Conservation (phyloP, 139 green algal genomes). For the Gonium pectorale region DNA sequence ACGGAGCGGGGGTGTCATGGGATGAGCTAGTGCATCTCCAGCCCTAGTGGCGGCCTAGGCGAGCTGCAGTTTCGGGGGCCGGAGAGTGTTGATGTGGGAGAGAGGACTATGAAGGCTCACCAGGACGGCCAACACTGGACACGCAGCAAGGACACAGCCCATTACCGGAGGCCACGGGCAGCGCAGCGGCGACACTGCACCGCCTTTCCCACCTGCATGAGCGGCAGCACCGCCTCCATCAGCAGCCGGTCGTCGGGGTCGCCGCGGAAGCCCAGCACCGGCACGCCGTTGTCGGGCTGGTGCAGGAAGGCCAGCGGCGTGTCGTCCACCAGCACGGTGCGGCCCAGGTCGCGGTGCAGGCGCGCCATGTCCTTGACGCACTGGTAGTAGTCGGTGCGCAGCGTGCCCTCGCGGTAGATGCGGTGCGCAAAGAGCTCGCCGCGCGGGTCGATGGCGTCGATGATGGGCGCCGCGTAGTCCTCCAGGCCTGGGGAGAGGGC, state of each 20-base stretch:
- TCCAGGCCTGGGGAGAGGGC: constrained; percentile 70
- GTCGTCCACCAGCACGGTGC: constrained; percentile 92
- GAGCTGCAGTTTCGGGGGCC: too few species aligned
- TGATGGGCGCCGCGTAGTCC: constrained; percentile 89
- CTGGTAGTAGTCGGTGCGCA: constrained; percentile 75
- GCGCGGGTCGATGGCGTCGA: constrained; percentile 78
- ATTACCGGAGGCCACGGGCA: too few species aligned
- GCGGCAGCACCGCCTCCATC: constrained; percentile 83
- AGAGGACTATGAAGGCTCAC: too few species aligned
- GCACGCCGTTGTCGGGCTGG: constrained; percentile 91
- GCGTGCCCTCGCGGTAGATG: constrained; percentile 70
- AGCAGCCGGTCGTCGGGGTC: constrained; percentile 86
- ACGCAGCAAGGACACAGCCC: too few species aligned
- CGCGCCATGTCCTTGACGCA: constrained; percentile 91
- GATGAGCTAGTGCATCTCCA: too few species aligned
- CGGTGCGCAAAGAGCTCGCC: constrained; percentile 54
- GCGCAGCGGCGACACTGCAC: too few species aligned
- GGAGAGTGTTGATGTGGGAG: too few species aligned
- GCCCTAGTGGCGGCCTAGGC: too few species aligned
- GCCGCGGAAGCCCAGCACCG: constrained; percentile 84
- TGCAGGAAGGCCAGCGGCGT: constrained; percentile 89
- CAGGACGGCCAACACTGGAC: too few species aligned
- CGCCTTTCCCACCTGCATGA: constrained; percentile 67
- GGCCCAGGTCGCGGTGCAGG: constrained; percentile 49
- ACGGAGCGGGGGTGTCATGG: neutral